A percentile compares a stretch with the other conserved stretches of the same genome.
These are phyloP conservation scores for Rhododendron ovatum DNA, from an alignment of 148 eudicot species.

Conservation along the genomic window DNA sequence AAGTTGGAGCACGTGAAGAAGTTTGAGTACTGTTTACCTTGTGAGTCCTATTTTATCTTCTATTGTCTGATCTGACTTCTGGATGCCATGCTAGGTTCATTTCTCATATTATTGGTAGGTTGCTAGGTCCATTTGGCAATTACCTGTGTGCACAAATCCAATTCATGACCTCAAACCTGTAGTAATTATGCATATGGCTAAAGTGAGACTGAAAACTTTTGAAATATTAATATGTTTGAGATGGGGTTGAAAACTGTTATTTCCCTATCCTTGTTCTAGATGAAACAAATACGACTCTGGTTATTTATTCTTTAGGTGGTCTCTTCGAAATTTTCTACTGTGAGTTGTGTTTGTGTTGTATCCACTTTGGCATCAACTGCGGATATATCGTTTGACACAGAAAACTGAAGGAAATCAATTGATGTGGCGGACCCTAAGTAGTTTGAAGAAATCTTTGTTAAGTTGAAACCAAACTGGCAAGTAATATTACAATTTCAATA, in stretches of 20 bases:
- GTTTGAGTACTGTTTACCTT: slow-evolving; percentile 93
- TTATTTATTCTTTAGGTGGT: neutral
- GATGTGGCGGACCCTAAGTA: neutral
- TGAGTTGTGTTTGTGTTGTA: neutral
- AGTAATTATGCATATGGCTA: neutral
- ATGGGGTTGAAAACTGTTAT: neutral
- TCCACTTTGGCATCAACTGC: neutral
- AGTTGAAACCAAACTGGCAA: neutral
- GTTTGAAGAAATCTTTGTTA: neutral
- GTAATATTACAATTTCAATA: neutral
- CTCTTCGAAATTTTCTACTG: neutral
- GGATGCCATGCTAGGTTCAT: neutral
- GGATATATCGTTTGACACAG: neutral
- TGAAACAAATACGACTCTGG: neutral
- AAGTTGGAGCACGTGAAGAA: slow-evolving; percentile 82
- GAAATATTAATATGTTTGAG: neutral
- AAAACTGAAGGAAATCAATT: neutral
- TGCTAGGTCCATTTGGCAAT: neutral
- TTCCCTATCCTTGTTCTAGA: neutral
- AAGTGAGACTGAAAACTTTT: neutral
- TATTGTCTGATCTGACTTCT: neutral
- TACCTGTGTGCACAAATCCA: neutral
- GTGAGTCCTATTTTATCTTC: slow-evolving; percentile 40
- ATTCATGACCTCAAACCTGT: neutral
- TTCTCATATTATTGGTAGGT: neutral